phyloP scores from a whole-genome alignment of 441 rosid genomes.

The Isatis lusitanica region DNA sequence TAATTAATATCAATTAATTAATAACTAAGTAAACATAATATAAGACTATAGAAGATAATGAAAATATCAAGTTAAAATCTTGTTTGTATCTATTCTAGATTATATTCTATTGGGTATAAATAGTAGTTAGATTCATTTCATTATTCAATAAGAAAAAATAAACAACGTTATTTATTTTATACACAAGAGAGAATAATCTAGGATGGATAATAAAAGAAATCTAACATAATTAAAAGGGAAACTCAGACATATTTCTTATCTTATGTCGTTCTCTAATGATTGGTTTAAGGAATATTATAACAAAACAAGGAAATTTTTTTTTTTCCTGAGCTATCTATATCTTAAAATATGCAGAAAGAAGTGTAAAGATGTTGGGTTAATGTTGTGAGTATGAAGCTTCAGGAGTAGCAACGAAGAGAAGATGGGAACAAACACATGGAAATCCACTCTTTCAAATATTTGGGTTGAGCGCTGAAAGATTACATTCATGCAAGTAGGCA shows the following conservation, averaged over 20 bases:
- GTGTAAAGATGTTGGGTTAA: slow-evolving; percentile 3
- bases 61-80: background rate
- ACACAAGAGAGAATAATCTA: no score
- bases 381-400: slow-evolving; percentile 11
- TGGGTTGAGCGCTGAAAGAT: slow-evolving; percentile 19
- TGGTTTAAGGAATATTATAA: background rate
- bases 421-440: slow-evolving; percentile 39
- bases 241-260: background rate
- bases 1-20: no score
- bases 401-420: slow-evolving; percentile 7
- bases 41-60: background rate
- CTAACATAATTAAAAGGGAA: no score
- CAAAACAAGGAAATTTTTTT: background rate
- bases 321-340: background rate
- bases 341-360: background rate
- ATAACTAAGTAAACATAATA: no score
- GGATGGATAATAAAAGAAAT: no score
- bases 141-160: no score
- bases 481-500: slow-evolving; percentile 27
- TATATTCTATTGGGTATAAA: background rate
- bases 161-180: no score
- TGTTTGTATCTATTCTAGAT: background rate
- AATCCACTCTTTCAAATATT: slow-evolving; percentile 22
- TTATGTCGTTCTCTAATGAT: background rate
- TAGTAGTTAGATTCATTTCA: background rate